These are phyloP conservation scores for Mycena amicta DNA, from an alignment of 768 basidiomycete species.

Conservation along the genomic window DNA sequence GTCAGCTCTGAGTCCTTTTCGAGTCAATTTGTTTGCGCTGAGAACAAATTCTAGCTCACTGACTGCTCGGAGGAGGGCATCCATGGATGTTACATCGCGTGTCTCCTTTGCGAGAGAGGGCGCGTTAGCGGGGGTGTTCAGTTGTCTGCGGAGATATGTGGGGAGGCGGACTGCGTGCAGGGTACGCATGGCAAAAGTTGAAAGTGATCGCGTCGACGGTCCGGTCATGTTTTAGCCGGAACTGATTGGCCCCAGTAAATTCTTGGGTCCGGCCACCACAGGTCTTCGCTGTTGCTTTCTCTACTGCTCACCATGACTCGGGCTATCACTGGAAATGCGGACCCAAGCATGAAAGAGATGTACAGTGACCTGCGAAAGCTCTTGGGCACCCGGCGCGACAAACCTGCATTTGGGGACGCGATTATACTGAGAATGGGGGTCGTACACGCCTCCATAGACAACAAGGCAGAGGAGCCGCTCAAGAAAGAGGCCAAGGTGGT, in stretches of 20 bases:
- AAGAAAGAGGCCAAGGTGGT: conserved; percentile 33
- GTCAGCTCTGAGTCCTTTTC: conserved; percentile 51
- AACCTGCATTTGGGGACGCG: conserved; percentile 21
- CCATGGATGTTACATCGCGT: conserved; percentile 61
- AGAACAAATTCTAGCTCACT: conserved; percentile 43
- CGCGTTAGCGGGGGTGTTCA: neutral
- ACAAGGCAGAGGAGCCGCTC: conserved; percentile 30
- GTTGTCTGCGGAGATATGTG: too few relatives aligned
- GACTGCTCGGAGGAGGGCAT: conserved; percentile 54
- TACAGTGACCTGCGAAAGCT: neutral
- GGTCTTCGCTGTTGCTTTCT: too few relatives aligned
- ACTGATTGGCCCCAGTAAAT: neutral
- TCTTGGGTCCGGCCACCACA: neutral
- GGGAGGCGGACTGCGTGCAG: too few relatives aligned
- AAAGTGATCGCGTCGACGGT: too few relatives aligned
- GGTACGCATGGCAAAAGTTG: too few relatives aligned
- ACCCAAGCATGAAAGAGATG: neutral
- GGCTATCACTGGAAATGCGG: conserved; percentile 1
- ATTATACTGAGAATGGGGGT: conserved; percentile 21
- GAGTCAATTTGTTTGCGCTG: neutral
- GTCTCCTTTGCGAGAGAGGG: conserved; percentile 50
- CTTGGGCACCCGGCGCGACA: neutral
- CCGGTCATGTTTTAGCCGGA: neutral
- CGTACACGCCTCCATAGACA: conserved; percentile 26
- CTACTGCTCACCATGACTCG: neutral